These are phyloP conservation scores for Fagus crenata DNA, from an alignment of 306 rosid genomes.

Conservation along the genomic window DNA sequence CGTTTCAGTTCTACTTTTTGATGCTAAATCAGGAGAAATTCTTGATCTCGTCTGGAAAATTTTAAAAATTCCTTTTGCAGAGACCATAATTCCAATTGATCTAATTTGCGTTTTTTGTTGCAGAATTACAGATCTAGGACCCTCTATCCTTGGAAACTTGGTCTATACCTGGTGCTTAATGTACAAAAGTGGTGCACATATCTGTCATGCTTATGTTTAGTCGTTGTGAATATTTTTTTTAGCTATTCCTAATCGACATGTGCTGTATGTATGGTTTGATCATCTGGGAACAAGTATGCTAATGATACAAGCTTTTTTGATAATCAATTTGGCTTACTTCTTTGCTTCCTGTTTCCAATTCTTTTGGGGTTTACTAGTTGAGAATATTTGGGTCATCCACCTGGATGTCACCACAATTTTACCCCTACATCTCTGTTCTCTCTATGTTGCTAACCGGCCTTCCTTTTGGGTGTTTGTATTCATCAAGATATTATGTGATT, in stretches of 20 bases:
- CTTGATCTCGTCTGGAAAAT: background rate
- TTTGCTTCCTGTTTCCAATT: background rate
- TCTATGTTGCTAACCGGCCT: too few species aligned
- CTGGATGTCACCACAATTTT: too few species aligned
- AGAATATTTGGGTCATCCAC: too few species aligned
- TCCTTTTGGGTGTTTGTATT: too few species aligned
- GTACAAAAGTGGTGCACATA: background rate
- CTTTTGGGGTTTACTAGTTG: too few species aligned
- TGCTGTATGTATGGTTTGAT: background rate
- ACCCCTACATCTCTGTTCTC: too few species aligned
- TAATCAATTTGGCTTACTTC: background rate
- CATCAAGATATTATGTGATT: too few species aligned
- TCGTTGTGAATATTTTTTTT: background rate
- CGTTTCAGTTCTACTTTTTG: background rate
- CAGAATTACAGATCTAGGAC: background rate
- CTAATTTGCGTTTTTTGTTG: background rate
- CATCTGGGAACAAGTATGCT: background rate
- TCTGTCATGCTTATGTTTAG: background rate
- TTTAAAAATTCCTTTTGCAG: background rate
- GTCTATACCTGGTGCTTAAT: background rate
- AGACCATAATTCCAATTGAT: background rate
- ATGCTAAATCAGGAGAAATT: background rate
- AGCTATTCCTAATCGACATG: background rate
- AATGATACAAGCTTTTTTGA: background rate
- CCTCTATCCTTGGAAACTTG: background rate